Base-by-base conservation (phyloP, 148 eudicot species). In the Chenopodium berlandieri region DNA sequence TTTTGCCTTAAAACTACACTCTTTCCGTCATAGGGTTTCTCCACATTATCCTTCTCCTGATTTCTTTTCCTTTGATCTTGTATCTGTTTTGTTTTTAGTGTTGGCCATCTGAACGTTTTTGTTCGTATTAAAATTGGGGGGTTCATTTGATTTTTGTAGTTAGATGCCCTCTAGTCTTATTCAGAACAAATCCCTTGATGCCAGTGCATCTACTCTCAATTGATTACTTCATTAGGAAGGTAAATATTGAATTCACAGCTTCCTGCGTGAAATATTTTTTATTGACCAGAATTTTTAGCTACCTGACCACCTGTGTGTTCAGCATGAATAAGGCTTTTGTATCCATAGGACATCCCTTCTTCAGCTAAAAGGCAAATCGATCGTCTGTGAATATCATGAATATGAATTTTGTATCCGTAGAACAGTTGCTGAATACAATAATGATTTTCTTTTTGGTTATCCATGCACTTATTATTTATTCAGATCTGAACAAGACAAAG, bases 401-500 rank as follows among this genome's bases (percentile, higher is more conserved):
- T 66, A 25, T 4, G 31, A 30, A 11, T 30, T 30, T 46, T 25
- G 62, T 56, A 4, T 62, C 10, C 16, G 10, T 27, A 6, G 30
- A 10, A 30, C 34, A 67, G 9, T 74, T 37, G 12, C 30, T 31
- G 31, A 54, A 13, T 58, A 68, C 40, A 69, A 58, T 40, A 76
- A n/a, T 10, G 9, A 32, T 67, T 7, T 75, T 56, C 9, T 5
- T 50, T n/a, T 34, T 74, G 34, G 10, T 13, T 12, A 34, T 60
- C 52, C 10, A 72, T 75, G 19, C 62, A 30, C 77, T 69, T 56
- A 46, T 34, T 10, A 17, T 52, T 64, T 76, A 27, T 66, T 81
- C 88, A 96, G 99, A 88, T 96, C 98, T 32, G 99, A 96, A 88
- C 99, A 96, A 89, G 97, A 96, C 85, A 96, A 92, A 89, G 99